Percentiles rank a stretch among this genome's conserved stretches.
Conservation (phyloP, 768 basidiomycete genomes). For the Hemileccinum rubropunctum region DNA sequence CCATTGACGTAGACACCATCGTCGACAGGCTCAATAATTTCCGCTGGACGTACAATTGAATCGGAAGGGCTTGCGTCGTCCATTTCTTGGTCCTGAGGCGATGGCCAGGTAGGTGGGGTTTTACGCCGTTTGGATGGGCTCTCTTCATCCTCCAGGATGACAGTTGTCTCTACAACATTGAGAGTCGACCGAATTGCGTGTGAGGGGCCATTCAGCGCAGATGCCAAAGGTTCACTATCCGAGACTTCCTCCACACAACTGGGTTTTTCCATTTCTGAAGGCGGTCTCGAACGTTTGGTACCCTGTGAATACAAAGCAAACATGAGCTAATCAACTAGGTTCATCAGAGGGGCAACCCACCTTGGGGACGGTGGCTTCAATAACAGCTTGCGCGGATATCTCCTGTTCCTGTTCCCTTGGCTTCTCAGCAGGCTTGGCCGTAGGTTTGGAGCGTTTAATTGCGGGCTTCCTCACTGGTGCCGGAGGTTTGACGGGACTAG, state of each 20-base stretch:
- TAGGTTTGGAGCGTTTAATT: constrained; percentile 37
- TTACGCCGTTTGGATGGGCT: constrained; percentile 49
- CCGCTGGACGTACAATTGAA: constrained; percentile 30
- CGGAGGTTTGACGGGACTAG: constrained; percentile 58
- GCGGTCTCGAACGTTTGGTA: constrained; percentile 74
- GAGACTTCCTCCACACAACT: constrained; percentile 3
- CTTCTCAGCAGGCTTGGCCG: constrained; percentile 35
- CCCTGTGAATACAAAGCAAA: constrained; percentile 43
- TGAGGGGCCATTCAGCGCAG: constrained; percentile 15
- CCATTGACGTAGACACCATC: constrained; percentile 15
- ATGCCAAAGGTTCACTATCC: constrained; percentile 11
- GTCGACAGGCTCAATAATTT: constrained; percentile 40
- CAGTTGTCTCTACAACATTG: constrained; percentile 34
- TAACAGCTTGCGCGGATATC: constrained; percentile 61
- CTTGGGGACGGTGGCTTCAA: constrained; percentile 77
- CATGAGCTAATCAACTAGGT: constrained; percentile 7
- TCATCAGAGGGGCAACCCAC: constrained; percentile 33
- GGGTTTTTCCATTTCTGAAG: constrained; percentile 49
- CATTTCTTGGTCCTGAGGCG: constrained; percentile 27
- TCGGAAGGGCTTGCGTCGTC: constrained; percentile 29
- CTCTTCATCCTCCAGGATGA: constrained; percentile 38
- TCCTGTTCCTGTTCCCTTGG: constrained; percentile 28
- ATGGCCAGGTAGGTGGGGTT: constrained; percentile 24
- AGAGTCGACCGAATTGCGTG: background rate
- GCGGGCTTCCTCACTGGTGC: constrained; percentile 40